Evolutionary conservation across 306 rosid species (phyloP).

Genomic region (Rosa chinensis): DNA sequence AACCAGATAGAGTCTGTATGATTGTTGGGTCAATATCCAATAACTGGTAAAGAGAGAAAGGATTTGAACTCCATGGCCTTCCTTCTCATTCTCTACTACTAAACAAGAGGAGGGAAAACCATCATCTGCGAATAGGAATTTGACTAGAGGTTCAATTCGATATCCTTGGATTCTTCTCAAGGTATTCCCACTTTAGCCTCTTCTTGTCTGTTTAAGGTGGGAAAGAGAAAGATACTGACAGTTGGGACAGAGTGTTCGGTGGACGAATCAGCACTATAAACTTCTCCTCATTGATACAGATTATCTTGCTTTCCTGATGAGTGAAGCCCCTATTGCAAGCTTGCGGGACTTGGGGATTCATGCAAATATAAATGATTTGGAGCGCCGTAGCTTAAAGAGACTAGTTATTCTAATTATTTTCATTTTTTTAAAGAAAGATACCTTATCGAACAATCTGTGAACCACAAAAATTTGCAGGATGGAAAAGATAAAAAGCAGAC

Average conservation of each 20-base stretch:
- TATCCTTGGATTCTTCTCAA: background rate
- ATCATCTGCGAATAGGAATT: background rate
- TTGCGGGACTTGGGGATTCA: background rate
- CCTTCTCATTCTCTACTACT: conserved; percentile 1
- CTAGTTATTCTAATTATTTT: background rate
- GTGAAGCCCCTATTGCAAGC: background rate
- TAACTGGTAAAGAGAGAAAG: background rate
- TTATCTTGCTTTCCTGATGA: background rate
- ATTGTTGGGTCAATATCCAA: background rate
- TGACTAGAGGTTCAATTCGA: background rate
- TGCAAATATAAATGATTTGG: background rate
- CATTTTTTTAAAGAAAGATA: background rate
- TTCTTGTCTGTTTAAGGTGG: background rate
- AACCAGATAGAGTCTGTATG: background rate
- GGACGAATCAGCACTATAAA: background rate
- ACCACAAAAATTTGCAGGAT: background rate
- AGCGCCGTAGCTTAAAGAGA: background rate
- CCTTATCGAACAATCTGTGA: background rate
- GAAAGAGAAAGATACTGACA: background rate
- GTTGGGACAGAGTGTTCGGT: background rate
- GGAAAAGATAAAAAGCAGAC: background rate
- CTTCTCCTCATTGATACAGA: background rate
- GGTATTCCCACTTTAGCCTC: background rate
- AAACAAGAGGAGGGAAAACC: background rate
- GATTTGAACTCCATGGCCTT: background rate